Conservation (phyloP, 192 early-diverging fungal genomes). For the Coemansia sp. region DNA sequence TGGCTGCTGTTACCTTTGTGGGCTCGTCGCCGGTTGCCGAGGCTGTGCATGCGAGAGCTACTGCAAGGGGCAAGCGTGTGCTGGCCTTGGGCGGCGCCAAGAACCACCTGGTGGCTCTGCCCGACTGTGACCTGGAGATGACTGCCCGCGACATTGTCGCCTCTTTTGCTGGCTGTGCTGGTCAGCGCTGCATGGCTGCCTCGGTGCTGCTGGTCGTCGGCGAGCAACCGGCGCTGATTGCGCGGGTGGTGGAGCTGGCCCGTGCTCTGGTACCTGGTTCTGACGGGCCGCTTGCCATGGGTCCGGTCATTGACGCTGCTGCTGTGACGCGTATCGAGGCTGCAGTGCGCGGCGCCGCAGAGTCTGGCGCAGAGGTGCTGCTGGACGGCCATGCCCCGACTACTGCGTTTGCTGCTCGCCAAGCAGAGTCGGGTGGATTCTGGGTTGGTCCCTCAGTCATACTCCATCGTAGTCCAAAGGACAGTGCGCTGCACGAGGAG, state of each 20-base stretch:
- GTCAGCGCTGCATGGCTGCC: conserved; percentile 79
- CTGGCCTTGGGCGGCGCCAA: conserved; percentile 72
- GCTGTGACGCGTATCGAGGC: conserved; percentile 64
- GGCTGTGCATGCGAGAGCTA: conserved; percentile 52
- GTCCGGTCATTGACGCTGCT: conserved; percentile 73
- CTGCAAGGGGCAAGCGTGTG: conserved; percentile 65
- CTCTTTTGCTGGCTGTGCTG: conserved; percentile 75
- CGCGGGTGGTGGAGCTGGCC: conserved; percentile 62
- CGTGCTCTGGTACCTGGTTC: conserved; percentile 58
- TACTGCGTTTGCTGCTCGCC: conserved; percentile 38
- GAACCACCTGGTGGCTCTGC: conserved; percentile 80
- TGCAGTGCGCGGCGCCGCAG: conserved; percentile 60
- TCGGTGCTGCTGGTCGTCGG: conserved; percentile 73
- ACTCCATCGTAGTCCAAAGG: conserved; percentile 58
- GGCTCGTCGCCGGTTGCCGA: conserved; percentile 80
- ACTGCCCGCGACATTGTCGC: conserved; percentile 75
- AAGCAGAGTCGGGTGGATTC: conserved; percentile 55
- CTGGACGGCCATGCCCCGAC: conserved; percentile 69
- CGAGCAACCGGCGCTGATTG: conserved; percentile 64
- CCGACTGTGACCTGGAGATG: conserved; percentile 76
- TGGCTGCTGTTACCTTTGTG: conserved; percentile 76
- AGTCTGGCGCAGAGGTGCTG: conserved; percentile 62
- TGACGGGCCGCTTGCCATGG: conserved; percentile 58
- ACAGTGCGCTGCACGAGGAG: conserved; percentile 71
- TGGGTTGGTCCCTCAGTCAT: conserved; percentile 78